Evolutionary conservation across 495 filamentous ascomycete species (phyloP), one percentile per base, ranked within the genome.

Genomic region (Aspergillus affinis): DNA sequence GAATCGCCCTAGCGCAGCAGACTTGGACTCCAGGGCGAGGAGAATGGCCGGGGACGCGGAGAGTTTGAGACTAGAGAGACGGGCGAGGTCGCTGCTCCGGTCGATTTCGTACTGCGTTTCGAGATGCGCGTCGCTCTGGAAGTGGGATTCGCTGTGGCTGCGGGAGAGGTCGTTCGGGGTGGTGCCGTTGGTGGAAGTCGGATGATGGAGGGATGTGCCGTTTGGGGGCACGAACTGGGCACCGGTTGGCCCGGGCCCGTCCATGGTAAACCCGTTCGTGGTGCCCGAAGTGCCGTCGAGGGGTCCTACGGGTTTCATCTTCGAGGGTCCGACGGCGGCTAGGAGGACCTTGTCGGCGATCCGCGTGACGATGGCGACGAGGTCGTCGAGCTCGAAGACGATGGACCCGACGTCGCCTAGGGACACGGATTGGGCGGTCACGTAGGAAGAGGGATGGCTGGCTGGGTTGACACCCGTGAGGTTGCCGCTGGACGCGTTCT

Each of bases 321-420:
- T 77, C 15, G 72, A 75, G 1, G 77, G 77, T 7, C 77, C 77
- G 2, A 78, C 74, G 6, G 74, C 77, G 15, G 76, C 77, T 8
- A 80, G 66, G 15, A 78, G 74, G 18, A 80, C 76, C 57, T 78
- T 78, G 58, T 80, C 76, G 9, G 75, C 77, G 48, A 80, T 72
- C 6, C 65, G 69, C 27, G 77, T 80, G n/a, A 80, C 76, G 10
- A 80, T 72, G 7, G 77, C 76, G 27, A 79, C 77, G 4, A 71
- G 71, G 51, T 76, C 75, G 46, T 78, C 75, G 9, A 78, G 76
- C 52, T 80, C 77, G 36, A 80, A 80, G 48, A 80, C 77, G 48
- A 80, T 80, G 4, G 77, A 80, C 41, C 77, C 77, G 21, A 80
- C 77, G 55, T 80, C 75, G n/a, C 77, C 77, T n/a, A 80, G 63